These are phyloP conservation scores for Venturia effusa DNA, from an alignment of 2,329 filamentous ascomycete genomes.

Conservation along the genomic window DNA sequence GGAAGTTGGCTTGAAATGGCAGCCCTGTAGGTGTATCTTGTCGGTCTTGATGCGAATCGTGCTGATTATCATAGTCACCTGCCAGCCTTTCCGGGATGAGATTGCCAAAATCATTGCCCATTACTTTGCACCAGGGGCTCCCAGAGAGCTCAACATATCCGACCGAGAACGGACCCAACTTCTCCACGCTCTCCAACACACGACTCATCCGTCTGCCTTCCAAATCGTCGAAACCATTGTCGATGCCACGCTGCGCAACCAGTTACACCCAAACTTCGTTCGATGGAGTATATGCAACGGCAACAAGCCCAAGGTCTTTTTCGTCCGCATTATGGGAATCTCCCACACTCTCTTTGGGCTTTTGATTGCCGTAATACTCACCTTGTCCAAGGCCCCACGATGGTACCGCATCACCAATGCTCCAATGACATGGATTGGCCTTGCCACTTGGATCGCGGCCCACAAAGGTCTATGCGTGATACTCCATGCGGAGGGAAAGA, in stretches of 20 bases:
- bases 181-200: slow-evolving; percentile 30
- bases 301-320: slow-evolving; percentile 25
- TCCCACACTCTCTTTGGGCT: slow-evolving; percentile 13
- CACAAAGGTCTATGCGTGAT: slow-evolving; percentile 28
- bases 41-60: slow-evolving; percentile 3
- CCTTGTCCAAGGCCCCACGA: slow-evolving; percentile 16
- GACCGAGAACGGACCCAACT: slow-evolving; percentile 29
- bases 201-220: slow-evolving; percentile 36
- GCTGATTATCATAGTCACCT: slow-evolving; percentile 19
- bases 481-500: slow-evolving; percentile 20
- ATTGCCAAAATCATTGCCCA: slow-evolving; percentile 26
- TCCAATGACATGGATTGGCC: slow-evolving; percentile 26
- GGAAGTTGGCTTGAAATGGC: slow-evolving; percentile 13
- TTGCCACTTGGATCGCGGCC: slow-evolving; percentile 25
- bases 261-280: slow-evolving; percentile 31
- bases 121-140: slow-evolving; percentile 28
- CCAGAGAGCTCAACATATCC: slow-evolving; percentile 29
- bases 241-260: slow-evolving; percentile 27
- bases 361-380: slow-evolving; percentile 22
- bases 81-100: slow-evolving; percentile 33
- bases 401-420: slow-evolving; percentile 20
- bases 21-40: slow-evolving; percentile 12
- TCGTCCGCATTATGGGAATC: slow-evolving; percentile 19
- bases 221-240: slow-evolving; percentile 28
- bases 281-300: slow-evolving; percentile 29